Evolutionary conservation across 495 filamentous ascomycete genomes (phyloP), one percentile per base, ranked within the genome.

Genomic region (Geoglossum glabrum): DNA sequence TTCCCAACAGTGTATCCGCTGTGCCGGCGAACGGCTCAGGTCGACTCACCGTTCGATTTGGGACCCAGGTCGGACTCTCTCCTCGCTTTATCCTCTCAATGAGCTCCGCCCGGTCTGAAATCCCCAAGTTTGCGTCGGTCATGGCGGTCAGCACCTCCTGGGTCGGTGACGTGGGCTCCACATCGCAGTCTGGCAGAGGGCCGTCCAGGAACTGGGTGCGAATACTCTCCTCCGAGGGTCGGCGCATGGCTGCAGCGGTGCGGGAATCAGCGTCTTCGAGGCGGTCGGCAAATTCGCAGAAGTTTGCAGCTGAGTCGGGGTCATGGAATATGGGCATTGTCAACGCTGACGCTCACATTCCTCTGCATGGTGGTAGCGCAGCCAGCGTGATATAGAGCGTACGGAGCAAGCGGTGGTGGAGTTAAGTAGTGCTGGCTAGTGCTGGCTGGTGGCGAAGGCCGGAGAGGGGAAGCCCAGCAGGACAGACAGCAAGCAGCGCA

Each of bases 41-140:
- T 26, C 23, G 45, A 74, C 79, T 66, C 74, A 88, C 85, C 72
- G 77, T 73, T 62, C 72, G 72, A 66, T 77, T 76, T 36, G 80
- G 77, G 27, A 78, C 71, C 87, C 88, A 93, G 19, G 81, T 81
- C 52, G 84, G 83, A 57, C 78, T 84, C 67, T 90, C 81, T 38
- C 80, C 79, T 69, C 76, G 77, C 72, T 96, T 97, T 61, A 95
- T 76, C 60, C 83, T 76, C 68, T 87, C 79, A 59, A 96, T 95
- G 60, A 95, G 75, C 68, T 89, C 82, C 54, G 79, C 81, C 60
- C 90, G 78, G 64, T 86, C 78, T 9, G 47, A 58, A 46, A 58
- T 19, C 19, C 21, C 45, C 46, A 58, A n/a, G n/a, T 28, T 28
- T 45, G 55, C 26, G 7, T 51, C 57, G 4, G 26, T 31, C 31